Evolutionary conservation across 768 basidiomycete species (phyloP).

Genomic region (Macrocybe gigantea): DNA sequence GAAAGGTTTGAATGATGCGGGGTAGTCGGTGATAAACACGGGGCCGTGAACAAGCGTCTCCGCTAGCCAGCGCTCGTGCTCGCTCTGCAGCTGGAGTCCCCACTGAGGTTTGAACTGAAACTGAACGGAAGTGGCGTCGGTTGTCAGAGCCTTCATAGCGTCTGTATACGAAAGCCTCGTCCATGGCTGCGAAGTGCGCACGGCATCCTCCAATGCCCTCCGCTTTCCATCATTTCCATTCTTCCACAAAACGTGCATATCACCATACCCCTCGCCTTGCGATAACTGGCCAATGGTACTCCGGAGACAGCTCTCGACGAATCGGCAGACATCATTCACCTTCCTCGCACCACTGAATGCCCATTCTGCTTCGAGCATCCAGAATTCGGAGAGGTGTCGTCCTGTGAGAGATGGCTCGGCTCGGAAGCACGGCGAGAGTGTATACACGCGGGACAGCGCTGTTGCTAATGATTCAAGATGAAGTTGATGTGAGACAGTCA

Average conservation of each 20-base stretch:
- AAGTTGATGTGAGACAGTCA: slow-evolving; percentile 94
- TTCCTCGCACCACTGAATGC: slow-evolving; percentile 25
- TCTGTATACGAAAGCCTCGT: slow-evolving; percentile 72
- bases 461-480: slow-evolving; percentile 87
- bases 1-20: slow-evolving; percentile 80
- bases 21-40: slow-evolving; percentile 91
- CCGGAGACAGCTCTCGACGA: slow-evolving; percentile 31
- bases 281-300: slow-evolving; percentile 13
- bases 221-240: slow-evolving; percentile 28
- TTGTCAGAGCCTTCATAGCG: slow-evolving; percentile 56
- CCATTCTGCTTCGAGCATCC: slow-evolving; percentile 99
- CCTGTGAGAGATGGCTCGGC: slow-evolving; percentile 86
- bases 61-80: slow-evolving; percentile 91
- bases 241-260: slow-evolving; percentile 34
- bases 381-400: slow-evolving; percentile 95
- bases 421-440: slow-evolving; percentile 89
- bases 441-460: slow-evolving; percentile 80
- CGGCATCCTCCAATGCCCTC: slow-evolving; percentile 29
- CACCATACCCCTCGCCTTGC: slow-evolving; percentile 12
- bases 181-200: slow-evolving; percentile 43
- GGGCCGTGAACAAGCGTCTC: slow-evolving; percentile 64
- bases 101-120: slow-evolving; percentile 59
- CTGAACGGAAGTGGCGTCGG: slow-evolving; percentile 20
- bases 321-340: slow-evolving; percentile 37
- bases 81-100: slow-evolving; percentile 74